Conservation (phyloP, 345 rosid species). For the Laguncularia racemosa region DNA sequence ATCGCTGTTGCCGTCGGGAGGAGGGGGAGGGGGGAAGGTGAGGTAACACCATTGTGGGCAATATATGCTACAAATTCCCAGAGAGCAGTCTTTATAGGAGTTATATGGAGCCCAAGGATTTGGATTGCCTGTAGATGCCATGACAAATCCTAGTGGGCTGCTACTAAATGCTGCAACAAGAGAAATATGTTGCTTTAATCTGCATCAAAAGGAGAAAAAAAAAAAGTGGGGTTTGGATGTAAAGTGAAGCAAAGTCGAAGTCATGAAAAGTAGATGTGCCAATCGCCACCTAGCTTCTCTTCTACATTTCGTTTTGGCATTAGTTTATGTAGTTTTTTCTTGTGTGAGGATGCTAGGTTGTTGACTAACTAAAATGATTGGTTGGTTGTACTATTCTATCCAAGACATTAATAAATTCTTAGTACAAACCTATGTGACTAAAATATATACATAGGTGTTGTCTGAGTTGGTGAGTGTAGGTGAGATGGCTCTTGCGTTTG, state of each 20-base stretch:
- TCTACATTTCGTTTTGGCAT: slow-evolving; percentile 11
- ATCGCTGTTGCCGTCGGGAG: slow-evolving; percentile 24
- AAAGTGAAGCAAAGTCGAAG: slow-evolving; percentile 29
- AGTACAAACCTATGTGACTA: too few relatives aligned
- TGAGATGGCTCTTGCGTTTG: too few relatives aligned
- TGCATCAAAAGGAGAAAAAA: not conserved
- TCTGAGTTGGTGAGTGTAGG: too few relatives aligned
- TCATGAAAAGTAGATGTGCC: slow-evolving; percentile 18
- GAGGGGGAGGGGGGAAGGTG: slow-evolving; percentile 74
- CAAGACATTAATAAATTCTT: not conserved
- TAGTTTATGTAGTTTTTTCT: not conserved
- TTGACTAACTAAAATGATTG: slow-evolving; percentile 9
- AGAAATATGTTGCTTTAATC: not conserved
- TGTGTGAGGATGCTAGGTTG: slow-evolving; percentile 4
- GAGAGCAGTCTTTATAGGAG: slow-evolving; percentile 68
- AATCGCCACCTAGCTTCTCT: slow-evolving; percentile 5
- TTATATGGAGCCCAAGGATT: slow-evolving; percentile 42
- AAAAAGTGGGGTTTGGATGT: slow-evolving; percentile 12
- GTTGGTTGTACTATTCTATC: not conserved
- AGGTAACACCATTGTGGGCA: slow-evolving; percentile 88
- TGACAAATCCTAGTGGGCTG: slow-evolving; percentile 6
- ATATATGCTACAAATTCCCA: slow-evolving; percentile 65
- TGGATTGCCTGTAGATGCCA: slow-evolving; percentile 34
- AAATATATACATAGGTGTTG: too few relatives aligned
- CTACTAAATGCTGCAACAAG: slow-evolving; percentile 1